These are phyloP conservation scores for Talaromyces sp. DNA, from an alignment of 2,329 filamentous ascomycete species.

Conservation along the genomic window DNA sequence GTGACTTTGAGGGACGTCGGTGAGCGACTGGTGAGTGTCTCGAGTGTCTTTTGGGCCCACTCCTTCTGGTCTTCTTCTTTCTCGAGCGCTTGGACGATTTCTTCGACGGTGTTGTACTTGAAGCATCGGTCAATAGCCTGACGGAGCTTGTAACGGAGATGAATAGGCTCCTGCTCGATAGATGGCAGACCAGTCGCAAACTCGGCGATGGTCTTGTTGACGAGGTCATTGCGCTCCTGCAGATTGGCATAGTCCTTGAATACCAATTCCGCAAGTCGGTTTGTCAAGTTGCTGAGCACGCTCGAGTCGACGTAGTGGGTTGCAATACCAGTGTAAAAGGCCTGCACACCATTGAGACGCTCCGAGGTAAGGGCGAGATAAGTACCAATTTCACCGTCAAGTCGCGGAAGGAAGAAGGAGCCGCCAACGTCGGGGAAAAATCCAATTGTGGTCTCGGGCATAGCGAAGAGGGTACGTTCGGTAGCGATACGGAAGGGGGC, in stretches of 20 bases:
- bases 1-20: conserved; percentile 85
- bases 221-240: conserved; percentile 62
- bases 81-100: conserved; percentile 67
- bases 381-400: conserved; percentile 82
- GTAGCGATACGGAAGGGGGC: conserved; percentile 96
- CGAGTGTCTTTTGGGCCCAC: conserved; percentile 77
- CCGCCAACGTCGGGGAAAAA: conserved; percentile 98
- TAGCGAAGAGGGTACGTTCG: conserved; percentile 91
- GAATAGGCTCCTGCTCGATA: conserved; percentile 58
- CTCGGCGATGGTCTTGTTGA: conserved; percentile 88
- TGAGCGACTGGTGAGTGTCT: conserved; percentile 72
- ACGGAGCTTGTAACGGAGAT: conserved; percentile 67
- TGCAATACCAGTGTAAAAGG: conserved; percentile 85
- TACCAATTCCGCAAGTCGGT: conserved; percentile 79
- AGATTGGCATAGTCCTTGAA: conserved; percentile 74
- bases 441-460: conserved; percentile 97
- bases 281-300: conserved; percentile 73
- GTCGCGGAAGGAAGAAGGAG: conserved; percentile 88
- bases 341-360: conserved; percentile 74
- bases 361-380: conserved; percentile 93
- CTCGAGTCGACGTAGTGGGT: conserved; percentile 96
- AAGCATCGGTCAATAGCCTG: conserved; percentile 83
- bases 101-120: conserved; percentile 60
- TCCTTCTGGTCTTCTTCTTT: conserved; percentile 53
- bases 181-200: conserved; percentile 78